Percentiles rank a stretch among this genome's conserved stretches.
These are phyloP conservation scores for Lichtheimia ornata DNA, from an alignment of 371 early-diverging fungal species.

Conservation along the genomic window DNA sequence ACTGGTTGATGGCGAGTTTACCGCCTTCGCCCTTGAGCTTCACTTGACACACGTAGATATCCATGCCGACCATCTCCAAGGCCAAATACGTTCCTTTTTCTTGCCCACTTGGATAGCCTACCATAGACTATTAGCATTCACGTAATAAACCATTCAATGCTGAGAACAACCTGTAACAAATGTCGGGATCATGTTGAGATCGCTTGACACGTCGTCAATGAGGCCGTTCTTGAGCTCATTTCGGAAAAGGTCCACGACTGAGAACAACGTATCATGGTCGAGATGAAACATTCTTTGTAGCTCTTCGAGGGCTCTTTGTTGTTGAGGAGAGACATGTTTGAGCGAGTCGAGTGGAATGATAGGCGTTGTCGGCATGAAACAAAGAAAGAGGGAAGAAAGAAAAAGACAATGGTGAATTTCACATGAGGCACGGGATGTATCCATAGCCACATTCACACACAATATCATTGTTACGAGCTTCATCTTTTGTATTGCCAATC, in stretches of 20 bases:
- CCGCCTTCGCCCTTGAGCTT: conserved; percentile 48
- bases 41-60: conserved; percentile 53
- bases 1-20: conserved; percentile 50
- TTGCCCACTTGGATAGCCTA: conserved; percentile 76
- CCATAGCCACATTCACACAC: too few relatives aligned
- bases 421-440: too few relatives aligned
- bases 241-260: conserved; percentile 31
- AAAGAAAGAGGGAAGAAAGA: background rate
- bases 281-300: conserved; percentile 32
- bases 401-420: too few relatives aligned
- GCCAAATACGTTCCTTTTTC: conserved; percentile 89
- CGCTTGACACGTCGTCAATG: conserved; percentile 42
- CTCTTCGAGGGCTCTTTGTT: conserved; percentile 27
- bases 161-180: conserved; percentile 41
- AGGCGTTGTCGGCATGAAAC: background rate
- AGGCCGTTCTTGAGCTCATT: conserved; percentile 39
- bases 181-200: conserved; percentile 54
- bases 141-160: background rate
- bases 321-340: conserved; percentile 3
- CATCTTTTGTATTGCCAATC: too few relatives aligned
- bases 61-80: conserved; percentile 90
- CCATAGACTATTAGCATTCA: background rate
- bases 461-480: too few relatives aligned
- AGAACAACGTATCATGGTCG: conserved; percentile 18
- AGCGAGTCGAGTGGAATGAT: conserved; percentile 1